Evolutionary conservation across 257 asterid genomes (phyloP), one percentile per base, ranked within the genome.

Genomic region (Capsicum chinense): DNA sequence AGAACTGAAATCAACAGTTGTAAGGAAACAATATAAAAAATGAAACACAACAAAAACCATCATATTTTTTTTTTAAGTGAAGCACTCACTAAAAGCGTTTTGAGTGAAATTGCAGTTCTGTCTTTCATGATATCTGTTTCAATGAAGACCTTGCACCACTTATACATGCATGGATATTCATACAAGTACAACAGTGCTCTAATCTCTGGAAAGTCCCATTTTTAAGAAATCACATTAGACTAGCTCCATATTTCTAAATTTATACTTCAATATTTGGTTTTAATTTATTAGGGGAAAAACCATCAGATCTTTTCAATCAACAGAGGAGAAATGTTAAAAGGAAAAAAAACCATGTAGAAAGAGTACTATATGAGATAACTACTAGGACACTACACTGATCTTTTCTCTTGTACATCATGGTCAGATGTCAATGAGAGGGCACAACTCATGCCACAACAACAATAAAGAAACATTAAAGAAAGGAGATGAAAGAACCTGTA

Each of bases 401-500:
- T 48, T 67, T 10, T 74, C 80, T 74, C 26, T 76, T 52, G 63
- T 76, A 76, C 64, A 26, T 44, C 60, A 59, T 81, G 74, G 71
- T 81, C 50, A 47, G 11, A 13, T 44, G 48, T 21, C 78, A 62
- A 81, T 44, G 39, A 62, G 64, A 54, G 19, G 44, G 68, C 26
- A 68, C n/a, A 54, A 26, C 64, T 14, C 81, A 8, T 14, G 63
- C 63, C 81, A 26, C 62, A 78, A 78, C 47, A 4, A 52, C 44
- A 78, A 74, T 17, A 19, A 54, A 35, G 44, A n/a, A 67, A 62
- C 56, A 14, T 15, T 26, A 60, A 73, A 63, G 68, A 78, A 79
- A 79, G 85, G 84, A 79, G 88, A 56, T 81, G 85, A 88, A 85
- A 84, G 83, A 89, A 97, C 99, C 99, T 93, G 98, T 89, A 91